Base-by-base conservation (phyloP, 2,329 filamentous ascomycete genomes). In the Aspergillus sp. region DNA sequence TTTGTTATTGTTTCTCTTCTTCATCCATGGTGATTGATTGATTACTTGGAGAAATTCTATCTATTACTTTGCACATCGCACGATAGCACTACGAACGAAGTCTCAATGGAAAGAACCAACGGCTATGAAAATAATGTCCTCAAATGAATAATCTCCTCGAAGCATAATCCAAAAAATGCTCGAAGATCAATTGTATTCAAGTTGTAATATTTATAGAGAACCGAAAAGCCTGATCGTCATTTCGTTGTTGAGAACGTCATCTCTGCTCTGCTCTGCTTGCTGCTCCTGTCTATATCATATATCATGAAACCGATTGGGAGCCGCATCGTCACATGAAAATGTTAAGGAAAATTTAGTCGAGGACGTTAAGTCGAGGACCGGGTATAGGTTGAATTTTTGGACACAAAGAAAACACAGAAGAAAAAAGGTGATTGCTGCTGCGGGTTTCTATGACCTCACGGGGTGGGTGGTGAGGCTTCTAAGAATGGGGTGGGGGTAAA, bases 331-430 rank as follows among this genome's bases (percentile, higher is more conserved):
- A 59, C 54, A 54, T 55, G 29, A 53, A 52, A 59, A 57, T 50
- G 55, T 39, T 59, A 46, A 57, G 18, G 57, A 57, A 59, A 60
- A 58, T 45, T 29, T 66, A 67, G 69, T 72, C 67, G 63, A 65
- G 66, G 65, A 67, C 65, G 65, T 68, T 63, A 71, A 67, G 63
- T 65, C 63, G 64, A 65, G 58, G 62, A 64, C 62, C 63, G 74
- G 74, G 74, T 76, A 76, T 76, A 75, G 74, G 74, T 76, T 75
- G 74, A 76, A 76, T 74, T 71, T 73, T 76, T 71, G 61, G 67
- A 63, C 4, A 42, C 16, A 9, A 42, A 58, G 57, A 65, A 63
- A 61, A 47, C 67, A 63, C 68, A 69, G 24, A 39, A 47, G 45
- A 47, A 47, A 47, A 47, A 47, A 5, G 45, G 12, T 10, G 16